Evolutionary conservation across 2,329 filamentous ascomycete species (phyloP).

Genomic region (Talaromyces sp.): DNA sequence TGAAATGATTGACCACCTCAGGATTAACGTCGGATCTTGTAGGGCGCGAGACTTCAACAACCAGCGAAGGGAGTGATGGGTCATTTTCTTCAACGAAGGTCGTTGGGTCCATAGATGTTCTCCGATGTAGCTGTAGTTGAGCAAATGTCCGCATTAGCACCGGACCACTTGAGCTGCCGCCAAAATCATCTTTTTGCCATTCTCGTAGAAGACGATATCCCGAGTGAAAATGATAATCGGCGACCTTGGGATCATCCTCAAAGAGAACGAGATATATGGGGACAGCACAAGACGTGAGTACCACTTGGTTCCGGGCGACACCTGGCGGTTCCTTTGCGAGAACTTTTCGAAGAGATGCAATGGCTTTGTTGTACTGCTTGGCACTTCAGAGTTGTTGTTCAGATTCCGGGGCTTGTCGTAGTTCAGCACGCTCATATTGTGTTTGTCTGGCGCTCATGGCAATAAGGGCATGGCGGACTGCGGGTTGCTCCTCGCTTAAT

Average conservation of each 20-base stretch:
- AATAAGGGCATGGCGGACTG: slow-evolving; percentile 29
- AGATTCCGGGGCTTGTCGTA: not conserved
- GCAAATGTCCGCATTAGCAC: not conserved
- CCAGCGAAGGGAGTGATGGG: not conserved
- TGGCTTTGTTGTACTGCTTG: slow-evolving; percentile 1
- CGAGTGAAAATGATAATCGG: not conserved
- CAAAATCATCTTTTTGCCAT: not conserved
- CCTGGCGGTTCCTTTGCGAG: not conserved
- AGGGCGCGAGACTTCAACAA: not conserved
- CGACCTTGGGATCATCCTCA: not conserved
- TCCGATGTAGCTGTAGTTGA: not conserved
- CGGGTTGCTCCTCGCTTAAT: slow-evolving; percentile 24
- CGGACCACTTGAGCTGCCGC: not conserved
- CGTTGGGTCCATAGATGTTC: not conserved
- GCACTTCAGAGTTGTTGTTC: not conserved
- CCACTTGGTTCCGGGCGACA: not conserved
- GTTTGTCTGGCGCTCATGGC: slow-evolving; percentile 29
- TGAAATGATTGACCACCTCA: not conserved
- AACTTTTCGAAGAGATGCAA: not conserved
- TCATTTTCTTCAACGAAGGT: not conserved
- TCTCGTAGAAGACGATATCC: not conserved
- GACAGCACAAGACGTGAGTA: not conserved
- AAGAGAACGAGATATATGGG: not conserved
- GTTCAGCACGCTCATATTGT: slow-evolving; percentile 22
- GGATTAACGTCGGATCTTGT: not conserved